Evolutionary conservation across 768 basidiomycete species (phyloP), one percentile per base, ranked within the genome.

Genomic region (Russula lepida): DNA sequence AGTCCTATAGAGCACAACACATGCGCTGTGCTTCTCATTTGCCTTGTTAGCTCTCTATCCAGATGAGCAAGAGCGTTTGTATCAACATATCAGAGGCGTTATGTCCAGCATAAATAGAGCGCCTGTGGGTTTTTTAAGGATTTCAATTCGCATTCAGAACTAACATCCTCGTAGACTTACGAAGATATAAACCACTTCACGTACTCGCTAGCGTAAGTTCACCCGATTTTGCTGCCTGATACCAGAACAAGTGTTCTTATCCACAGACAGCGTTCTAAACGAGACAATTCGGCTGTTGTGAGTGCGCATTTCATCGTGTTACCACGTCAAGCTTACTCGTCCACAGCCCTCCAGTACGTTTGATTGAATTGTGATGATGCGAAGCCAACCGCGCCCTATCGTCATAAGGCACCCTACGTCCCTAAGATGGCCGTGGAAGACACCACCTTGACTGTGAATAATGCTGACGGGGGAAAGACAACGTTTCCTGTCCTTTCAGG

Each of bases 371-470:
- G 23, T 39, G n/a, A 2, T 7, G 33, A 39, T 6, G 17, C 2
- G 6, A 15, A 32, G 13, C 23, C 25, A 56, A 37, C 47, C 5
- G 41, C 11, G 9, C 21, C 9, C 4, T 23, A 19, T 53, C 33
- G 75, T 58, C 73, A 77, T 27, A 75, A 80, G 78, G 77, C 75
- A 17, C 61, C 71, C 2, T 67, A 48, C 4, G 70, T 83, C 21
- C 79, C 80, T 6, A 83, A 83, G 67, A 39, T 60, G 6, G 72
- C 74, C 46, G 74, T 74, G 0, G 79, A 81, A 64, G 81, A 83
- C 54, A 79, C 79, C 0, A 72, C 69, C 23, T 65, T 73, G 37
- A 64, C 78, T 25, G 66, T 69, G 3, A 68, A 69, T 5, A 73
- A 69, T 7, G 74, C 62, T 6, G 64, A 72, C 11, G 81, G 79